Evolutionary conservation across 2,329 filamentous ascomycete genomes (phyloP).

Genomic region (Claviceps sp.): DNA sequence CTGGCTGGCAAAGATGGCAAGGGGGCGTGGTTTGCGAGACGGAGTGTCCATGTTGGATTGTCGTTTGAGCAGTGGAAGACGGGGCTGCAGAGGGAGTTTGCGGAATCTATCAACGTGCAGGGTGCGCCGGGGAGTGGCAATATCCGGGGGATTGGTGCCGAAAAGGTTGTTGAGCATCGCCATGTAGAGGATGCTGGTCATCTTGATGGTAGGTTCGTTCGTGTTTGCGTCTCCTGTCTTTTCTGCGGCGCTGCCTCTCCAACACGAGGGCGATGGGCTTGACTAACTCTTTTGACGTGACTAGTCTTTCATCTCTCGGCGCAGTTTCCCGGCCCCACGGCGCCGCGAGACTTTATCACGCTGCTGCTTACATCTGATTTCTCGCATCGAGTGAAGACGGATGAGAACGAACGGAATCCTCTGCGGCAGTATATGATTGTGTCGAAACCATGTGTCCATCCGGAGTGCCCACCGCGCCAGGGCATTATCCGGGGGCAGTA

Average conservation of each 20-base stretch:
- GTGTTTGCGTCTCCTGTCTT: too few relatives aligned
- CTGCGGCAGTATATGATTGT: constrained; percentile 70
- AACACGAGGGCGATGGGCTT: neutral
- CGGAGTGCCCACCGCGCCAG: constrained; percentile 52
- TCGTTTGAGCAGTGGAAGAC: constrained; percentile 66
- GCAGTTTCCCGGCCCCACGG: constrained; percentile 79
- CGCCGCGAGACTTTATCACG: constrained; percentile 78
- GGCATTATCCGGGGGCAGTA: constrained; percentile 77
- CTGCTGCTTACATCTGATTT: constrained; percentile 57
- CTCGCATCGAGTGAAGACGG: constrained; percentile 21
- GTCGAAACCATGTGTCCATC: constrained; percentile 71
- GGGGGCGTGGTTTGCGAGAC: constrained; percentile 79
- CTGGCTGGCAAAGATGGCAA: constrained; percentile 64
- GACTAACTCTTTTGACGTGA: neutral
- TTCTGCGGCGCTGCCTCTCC: neutral
- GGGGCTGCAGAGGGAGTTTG: constrained; percentile 67
- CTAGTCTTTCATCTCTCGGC: constrained; percentile 74
- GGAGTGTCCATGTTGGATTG: constrained; percentile 69
- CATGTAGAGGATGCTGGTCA: constrained; percentile 44
- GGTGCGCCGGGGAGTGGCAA: constrained; percentile 58
- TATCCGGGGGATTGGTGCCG: constrained; percentile 75
- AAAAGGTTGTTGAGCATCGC: constrained; percentile 55
- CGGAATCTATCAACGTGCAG: constrained; percentile 59
- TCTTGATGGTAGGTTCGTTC: constrained; percentile 39
- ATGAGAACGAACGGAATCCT: constrained; percentile 8